phyloP scores from a whole-genome alignment of 495 filamentous ascomycete genomes.

The Penicillium longicatenatum region DNA sequence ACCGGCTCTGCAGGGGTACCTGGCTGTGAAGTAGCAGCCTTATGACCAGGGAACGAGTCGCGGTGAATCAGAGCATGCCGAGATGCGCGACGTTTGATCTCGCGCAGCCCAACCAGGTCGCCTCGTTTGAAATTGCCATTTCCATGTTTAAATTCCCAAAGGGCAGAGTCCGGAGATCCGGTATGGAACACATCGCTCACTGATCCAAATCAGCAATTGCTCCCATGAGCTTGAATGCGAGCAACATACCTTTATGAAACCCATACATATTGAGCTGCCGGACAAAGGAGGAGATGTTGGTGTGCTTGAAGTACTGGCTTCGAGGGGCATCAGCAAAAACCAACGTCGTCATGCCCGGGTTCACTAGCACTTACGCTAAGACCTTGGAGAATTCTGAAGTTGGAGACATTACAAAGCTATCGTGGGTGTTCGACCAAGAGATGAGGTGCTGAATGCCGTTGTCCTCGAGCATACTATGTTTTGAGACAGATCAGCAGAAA shows the following conservation, averaged over 20 bases:
- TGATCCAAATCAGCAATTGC: slow-evolving; percentile 33
- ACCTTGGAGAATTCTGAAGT: slow-evolving; percentile 98
- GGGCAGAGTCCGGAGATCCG: slow-evolving; percentile 87
- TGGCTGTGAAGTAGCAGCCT: slow-evolving; percentile 71
- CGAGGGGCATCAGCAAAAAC: slow-evolving; percentile 27
- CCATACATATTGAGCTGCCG: slow-evolving; percentile 99
- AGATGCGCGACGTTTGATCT: slow-evolving; percentile 97
- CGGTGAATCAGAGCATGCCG: slow-evolving; percentile 92
- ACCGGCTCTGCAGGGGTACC: slow-evolving; percentile 83
- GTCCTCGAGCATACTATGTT: slow-evolving; percentile 90
- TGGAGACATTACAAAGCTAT: slow-evolving; percentile 98
- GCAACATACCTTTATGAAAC: slow-evolving; percentile 89
- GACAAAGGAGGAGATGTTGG: slow-evolving; percentile 98
- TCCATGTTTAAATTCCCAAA: slow-evolving; percentile 99
- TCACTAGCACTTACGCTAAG: slow-evolving; percentile 71
- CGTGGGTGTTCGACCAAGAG: slow-evolving; percentile 88
- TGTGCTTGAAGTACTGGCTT: slow-evolving; percentile 98
- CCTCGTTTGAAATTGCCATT: slow-evolving; percentile 97
- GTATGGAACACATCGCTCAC: slow-evolving; percentile 99
- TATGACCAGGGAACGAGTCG: slow-evolving; percentile 84
- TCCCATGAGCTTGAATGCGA: not conserved
- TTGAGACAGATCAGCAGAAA: slow-evolving; percentile 5
- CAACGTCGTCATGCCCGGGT: slow-evolving; percentile 2
- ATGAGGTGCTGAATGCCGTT: slow-evolving; percentile 90
- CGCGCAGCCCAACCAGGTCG: slow-evolving; percentile 85